Base-by-base conservation (phyloP, 2,329 filamentous ascomycete species). In the Saccharata proteae region DNA sequence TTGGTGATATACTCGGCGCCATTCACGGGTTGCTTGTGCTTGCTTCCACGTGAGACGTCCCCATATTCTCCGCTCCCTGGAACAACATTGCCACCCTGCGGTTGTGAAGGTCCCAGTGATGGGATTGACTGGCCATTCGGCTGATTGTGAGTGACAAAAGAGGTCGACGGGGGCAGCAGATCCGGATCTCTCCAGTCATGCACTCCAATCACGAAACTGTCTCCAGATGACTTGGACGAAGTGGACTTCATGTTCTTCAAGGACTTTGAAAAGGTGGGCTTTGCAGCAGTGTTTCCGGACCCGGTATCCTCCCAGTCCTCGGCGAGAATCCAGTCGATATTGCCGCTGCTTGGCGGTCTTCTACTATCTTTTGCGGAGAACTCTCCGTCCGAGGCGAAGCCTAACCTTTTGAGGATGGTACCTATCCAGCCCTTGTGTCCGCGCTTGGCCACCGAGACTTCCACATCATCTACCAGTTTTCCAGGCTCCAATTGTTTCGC, bases 171-270 rank as follows among this genome's bases (percentile, higher is more conserved):
- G 2, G 64, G 65, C 14, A 83, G 62, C 12, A 84, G 59, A 49
- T 84, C 80, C 5, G 80, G 78, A 50, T 90, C 82, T 42, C 81
- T 71, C 82, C 82, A 88, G 49, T 90, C 82, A 42, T 90, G 80
- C 9, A 85, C 74, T n/a, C 81, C 82, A 44, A 88, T 86, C 26
- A 80, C 68, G 49, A 86, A 88, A 35, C 68, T 71, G 49, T 84
- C 77, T 30, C 27, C 41, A 29, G 18, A 34, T 18, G 14, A 39
- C 15, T 29, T 37, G 34, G 15, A 36, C 12, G 24, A 31, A 15
- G 37, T 37, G 7, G 40, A 34, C 21, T 43, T 46, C 11, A 48
- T 42, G 32, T 46, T 48, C 21, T 34, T 34, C 17, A 24, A 22
- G 14, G 25, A 16, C 10, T 23, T 30, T 13, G 32, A 14, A 11